Percentiles rank a stretch among this genome's conserved stretches.
Evolutionary conservation across 805 yeast species (phyloP).

Genomic region (Suhomyces pyralidae): DNA sequence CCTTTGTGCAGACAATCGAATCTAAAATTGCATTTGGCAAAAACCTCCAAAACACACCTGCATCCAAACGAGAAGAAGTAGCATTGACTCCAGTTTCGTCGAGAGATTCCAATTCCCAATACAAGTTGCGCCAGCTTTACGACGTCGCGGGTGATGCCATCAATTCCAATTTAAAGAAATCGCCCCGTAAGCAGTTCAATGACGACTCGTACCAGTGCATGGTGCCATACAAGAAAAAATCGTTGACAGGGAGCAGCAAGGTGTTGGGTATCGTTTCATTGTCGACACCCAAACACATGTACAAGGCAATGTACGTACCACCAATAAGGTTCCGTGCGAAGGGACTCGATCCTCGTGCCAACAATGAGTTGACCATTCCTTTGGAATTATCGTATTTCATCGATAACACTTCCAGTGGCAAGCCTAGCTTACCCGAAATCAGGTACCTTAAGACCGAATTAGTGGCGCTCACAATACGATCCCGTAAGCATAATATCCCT

Average conservation of each 20-base stretch:
- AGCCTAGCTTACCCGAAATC: conserved; percentile 29
- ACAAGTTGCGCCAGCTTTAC: conserved; percentile 33
- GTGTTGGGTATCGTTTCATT: conserved; percentile 31
- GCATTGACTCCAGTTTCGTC: conserved; percentile 19
- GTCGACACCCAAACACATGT: conserved; percentile 32
- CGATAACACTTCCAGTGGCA: conserved; percentile 10
- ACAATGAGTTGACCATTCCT: conserved; percentile 27
- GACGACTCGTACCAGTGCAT: conserved; percentile 31
- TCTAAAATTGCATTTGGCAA: conserved; percentile 25
- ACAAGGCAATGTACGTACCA: conserved; percentile 29
- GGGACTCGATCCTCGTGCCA: neutral
- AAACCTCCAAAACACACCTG: conserved; percentile 12
- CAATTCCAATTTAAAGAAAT: conserved; percentile 11
- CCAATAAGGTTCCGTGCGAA: conserved; percentile 27
- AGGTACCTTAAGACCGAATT: conserved; percentile 33
- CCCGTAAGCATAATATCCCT: conserved; percentile 36
- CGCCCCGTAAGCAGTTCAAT: conserved; percentile 12
- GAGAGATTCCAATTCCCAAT: conserved; percentile 12
- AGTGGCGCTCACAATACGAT: conserved; percentile 32
- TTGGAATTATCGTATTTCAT: conserved; percentile 27
- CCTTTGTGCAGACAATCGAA: conserved; percentile 30
- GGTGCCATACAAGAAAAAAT: conserved; percentile 31
- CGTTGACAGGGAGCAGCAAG: conserved; percentile 30
- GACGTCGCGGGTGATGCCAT: conserved; percentile 20
- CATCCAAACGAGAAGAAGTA: conserved; percentile 6